Evolutionary conservation across 2,329 filamentous ascomycete genomes (phyloP).

Genomic region (Cercospora sesami): DNA sequence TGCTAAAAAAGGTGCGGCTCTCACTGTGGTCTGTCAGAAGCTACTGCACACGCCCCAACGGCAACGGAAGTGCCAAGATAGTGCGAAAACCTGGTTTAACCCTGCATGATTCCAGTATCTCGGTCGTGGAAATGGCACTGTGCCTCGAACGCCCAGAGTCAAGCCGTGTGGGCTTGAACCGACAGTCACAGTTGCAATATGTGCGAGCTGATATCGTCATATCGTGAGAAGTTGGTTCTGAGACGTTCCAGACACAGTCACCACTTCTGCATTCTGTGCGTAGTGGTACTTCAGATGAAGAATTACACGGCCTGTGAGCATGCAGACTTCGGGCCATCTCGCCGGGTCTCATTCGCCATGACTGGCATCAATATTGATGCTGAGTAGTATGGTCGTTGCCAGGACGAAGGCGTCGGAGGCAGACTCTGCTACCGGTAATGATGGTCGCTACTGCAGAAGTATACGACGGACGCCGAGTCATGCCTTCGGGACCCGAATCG

Average conservation of each 20-base stretch:
- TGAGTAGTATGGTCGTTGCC: background rate
- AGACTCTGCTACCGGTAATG: background rate
- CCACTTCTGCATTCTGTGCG: background rate
- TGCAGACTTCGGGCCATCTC: background rate
- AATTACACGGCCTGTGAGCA: background rate
- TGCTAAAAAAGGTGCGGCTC: constrained; percentile 4
- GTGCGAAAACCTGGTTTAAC: background rate
- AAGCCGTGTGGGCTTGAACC: background rate
- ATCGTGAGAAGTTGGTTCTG: background rate
- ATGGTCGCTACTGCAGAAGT: constrained; percentile 1
- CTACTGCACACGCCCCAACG: background rate
- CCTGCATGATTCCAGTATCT: background rate
- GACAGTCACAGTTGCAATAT: background rate
- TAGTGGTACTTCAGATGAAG: background rate
- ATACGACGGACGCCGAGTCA: background rate
- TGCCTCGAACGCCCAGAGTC: background rate
- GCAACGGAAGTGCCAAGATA: background rate
- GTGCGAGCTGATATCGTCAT: background rate
- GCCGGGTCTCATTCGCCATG: background rate
- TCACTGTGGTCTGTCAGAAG: background rate
- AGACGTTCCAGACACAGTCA: background rate
- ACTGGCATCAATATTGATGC: background rate
- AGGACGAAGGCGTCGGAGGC: background rate
- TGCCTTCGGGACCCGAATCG: background rate
- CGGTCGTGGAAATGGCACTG: background rate